Conservation (phyloP, 2,329 filamentous ascomycete species). For the Cordyceps tenuipes region DNA sequence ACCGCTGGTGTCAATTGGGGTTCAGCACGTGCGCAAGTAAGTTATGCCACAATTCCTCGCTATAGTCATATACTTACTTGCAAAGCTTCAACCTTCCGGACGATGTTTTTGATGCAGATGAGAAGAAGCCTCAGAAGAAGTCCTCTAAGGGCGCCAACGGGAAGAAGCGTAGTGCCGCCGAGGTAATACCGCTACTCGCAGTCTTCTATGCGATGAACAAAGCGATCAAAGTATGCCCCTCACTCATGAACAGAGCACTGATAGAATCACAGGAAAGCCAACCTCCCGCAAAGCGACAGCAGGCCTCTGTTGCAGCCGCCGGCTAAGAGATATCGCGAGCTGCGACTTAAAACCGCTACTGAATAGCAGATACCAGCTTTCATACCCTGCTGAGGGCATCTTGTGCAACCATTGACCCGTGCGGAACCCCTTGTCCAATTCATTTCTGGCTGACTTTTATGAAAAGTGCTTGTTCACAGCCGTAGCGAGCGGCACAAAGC, state of each 20-base stretch:
- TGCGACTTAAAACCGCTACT: background rate
- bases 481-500: constrained; percentile 3
- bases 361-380: background rate
- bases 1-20: constrained; percentile 51
- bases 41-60: constrained; percentile 22
- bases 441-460: constrained; percentile 11
- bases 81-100: constrained; percentile 71
- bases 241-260: background rate
- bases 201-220: constrained; percentile 13
- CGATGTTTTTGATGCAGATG: constrained; percentile 78
- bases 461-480: constrained; percentile 1
- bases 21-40: constrained; percentile 82
- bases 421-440: background rate
- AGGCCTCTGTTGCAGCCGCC: constrained; percentile 32
- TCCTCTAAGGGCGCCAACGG: constrained; percentile 32
- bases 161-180: constrained; percentile 42
- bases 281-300: constrained; percentile 33
- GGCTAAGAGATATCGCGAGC: constrained; percentile 20
- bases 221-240: background rate
- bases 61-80: constrained; percentile 12
- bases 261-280: constrained; percentile 25
- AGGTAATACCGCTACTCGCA: constrained; percentile 29
- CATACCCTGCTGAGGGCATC: background rate
- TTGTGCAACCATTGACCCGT: background rate
- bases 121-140: constrained; percentile 61